These are phyloP conservation scores for Gentiana macrophylla DNA, from an alignment of 257 asterid genomes.

Conservation along the genomic window DNA sequence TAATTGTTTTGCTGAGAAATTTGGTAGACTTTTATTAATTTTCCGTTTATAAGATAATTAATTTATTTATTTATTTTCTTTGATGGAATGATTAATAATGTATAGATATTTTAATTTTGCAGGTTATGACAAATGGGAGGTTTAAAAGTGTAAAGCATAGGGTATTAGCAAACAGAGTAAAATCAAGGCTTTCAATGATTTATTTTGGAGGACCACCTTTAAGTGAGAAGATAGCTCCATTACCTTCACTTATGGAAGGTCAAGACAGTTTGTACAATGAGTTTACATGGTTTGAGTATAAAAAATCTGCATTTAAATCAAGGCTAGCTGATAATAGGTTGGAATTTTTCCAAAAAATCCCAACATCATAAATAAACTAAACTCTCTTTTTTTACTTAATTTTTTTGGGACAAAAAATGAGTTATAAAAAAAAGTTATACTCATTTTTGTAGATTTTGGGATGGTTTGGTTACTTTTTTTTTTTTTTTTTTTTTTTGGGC, in stretches of 20 bases:
- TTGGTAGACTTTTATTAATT: too few species aligned
- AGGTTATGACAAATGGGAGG: slow-evolving; percentile 39
- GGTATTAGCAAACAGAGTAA: slow-evolving; percentile 19
- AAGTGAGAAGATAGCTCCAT: slow-evolving; percentile 31
- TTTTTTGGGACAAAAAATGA: slow-evolving; percentile 3
- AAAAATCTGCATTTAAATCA: slow-evolving; percentile 22
- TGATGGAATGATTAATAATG: background rate
- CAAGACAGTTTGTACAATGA: slow-evolving; percentile 31
- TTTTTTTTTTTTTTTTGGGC: too few species aligned
- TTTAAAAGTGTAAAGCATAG: slow-evolving; percentile 31
- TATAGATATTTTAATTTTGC: slow-evolving; percentile 2
- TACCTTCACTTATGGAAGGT: slow-evolving; percentile 23
- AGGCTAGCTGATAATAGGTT: slow-evolving; percentile 25
- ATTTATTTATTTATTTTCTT: background rate
- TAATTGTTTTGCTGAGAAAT: too few species aligned
- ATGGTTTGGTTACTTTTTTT: background rate
- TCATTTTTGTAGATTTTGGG: background rate
- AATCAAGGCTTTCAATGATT: slow-evolving; percentile 33
- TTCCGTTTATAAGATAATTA: background rate
- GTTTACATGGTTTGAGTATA: slow-evolving; percentile 38
- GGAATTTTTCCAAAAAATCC: slow-evolving; percentile 22
- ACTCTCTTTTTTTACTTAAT: background rate
- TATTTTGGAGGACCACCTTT: slow-evolving; percentile 39
- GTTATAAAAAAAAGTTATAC: background rate
- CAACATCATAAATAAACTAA: slow-evolving; percentile 11